phyloP scores from a whole-genome alignment of 2,329 filamentous ascomycete species.

The Rutstroemia sp. region DNA sequence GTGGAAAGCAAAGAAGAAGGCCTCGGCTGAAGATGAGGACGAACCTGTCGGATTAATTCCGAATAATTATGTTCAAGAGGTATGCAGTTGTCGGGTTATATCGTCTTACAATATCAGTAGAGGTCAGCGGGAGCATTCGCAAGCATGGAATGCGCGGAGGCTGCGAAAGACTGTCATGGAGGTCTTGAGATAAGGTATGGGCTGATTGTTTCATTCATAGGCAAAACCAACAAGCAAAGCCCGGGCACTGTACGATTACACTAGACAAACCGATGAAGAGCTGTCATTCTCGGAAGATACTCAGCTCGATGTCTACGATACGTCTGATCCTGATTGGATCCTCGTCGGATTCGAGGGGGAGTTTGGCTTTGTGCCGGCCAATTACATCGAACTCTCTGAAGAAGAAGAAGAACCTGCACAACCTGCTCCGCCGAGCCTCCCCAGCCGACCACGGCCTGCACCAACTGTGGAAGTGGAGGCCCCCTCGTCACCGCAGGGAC shows the following conservation, averaged over 20 bases:
- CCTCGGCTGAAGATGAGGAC: conserved; percentile 32
- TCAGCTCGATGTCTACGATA: conserved; percentile 77
- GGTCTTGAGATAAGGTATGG: background rate
- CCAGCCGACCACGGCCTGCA: conserved; percentile 27
- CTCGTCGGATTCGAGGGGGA: conserved; percentile 77
- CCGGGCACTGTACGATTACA: conserved; percentile 96
- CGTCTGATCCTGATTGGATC: conserved; percentile 92
- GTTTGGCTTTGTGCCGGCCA: conserved; percentile 90
- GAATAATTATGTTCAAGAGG: conserved; percentile 92
- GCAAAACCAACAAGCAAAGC: conserved; percentile 62
- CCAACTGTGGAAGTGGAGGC: conserved; percentile 22
- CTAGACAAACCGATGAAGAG: conserved; percentile 94
- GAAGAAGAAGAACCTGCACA: conserved; percentile 30
- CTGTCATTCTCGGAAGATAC: conserved; percentile 91
- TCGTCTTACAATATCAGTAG: background rate
- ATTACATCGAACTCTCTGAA: conserved; percentile 75
- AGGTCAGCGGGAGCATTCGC: background rate
- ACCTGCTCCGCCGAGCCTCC: conserved; percentile 30
- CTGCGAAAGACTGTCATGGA: background rate
- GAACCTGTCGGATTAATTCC: conserved; percentile 52
- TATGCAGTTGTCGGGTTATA: conserved; percentile 38
- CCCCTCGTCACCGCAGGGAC: conserved; percentile 20
- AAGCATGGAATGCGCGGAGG: background rate
- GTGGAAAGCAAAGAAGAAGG: conserved; percentile 55
- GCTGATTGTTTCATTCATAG: conserved; percentile 34